Percentiles rank a stretch among this genome's conserved stretches.
These are phyloP conservation scores for Candida adriatica DNA, from an alignment of 805 yeast genomes.

Conservation along the genomic window DNA sequence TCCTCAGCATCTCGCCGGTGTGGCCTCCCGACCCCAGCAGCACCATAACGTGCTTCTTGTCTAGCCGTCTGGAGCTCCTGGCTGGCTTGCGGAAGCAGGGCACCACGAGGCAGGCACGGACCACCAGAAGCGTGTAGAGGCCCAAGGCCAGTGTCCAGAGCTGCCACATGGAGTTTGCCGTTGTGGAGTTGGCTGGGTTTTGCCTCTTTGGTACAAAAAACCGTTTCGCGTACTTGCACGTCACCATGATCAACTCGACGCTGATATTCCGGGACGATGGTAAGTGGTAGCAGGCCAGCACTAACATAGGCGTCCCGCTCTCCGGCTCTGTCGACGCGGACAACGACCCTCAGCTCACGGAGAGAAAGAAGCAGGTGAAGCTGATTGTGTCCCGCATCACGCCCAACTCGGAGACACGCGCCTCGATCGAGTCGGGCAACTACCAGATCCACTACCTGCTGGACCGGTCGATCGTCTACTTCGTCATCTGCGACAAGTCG, in stretches of 20 bases:
- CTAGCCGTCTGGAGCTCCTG: conserved; percentile 1
- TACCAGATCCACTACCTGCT: conserved; percentile 72
- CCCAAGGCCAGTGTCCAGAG: conserved; percentile 4
- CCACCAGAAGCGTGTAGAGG: conserved; percentile 6
- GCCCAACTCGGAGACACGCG: conserved; percentile 75
- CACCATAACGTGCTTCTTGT: conserved; percentile 18
- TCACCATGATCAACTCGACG: conserved; percentile 54
- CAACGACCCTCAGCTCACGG: conserved; percentile 49
- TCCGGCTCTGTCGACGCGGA: conserved; percentile 89
- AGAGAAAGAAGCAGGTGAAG: conserved; percentile 82
- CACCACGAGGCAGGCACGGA: conserved; percentile 10
- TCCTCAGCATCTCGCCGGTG: conserved; percentile 89
- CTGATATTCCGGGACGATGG: conserved; percentile 64
- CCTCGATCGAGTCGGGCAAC: conserved; percentile 61
- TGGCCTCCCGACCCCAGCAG: conserved; percentile 96
- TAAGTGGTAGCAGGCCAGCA: conserved; percentile 1
- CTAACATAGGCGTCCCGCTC: conserved; percentile 52
- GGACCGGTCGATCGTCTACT: conserved; percentile 58
- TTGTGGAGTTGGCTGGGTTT: too few relatives aligned
- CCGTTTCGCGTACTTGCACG: background rate
- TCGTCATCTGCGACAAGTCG: conserved; percentile 68
- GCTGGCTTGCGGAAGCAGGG: conserved; percentile 9
- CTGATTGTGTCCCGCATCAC: conserved; percentile 66
- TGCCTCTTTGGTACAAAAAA: background rate
- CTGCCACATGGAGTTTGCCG: too few relatives aligned